Base-by-base conservation (phyloP, 805 yeast species). In the Cyberlindnera samutprakarnensis region DNA sequence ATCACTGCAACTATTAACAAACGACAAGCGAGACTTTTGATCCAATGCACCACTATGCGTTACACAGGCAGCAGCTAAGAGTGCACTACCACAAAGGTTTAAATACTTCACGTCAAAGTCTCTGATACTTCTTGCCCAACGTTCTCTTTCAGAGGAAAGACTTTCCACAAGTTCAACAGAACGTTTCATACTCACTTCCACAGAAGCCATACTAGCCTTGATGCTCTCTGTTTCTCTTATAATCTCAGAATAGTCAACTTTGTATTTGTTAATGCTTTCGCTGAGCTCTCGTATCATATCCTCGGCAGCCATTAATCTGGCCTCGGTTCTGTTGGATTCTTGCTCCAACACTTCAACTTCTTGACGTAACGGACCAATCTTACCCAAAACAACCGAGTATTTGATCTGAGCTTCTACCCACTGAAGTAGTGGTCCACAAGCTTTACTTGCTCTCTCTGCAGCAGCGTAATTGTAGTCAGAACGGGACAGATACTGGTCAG, bases 391-490 rank as follows among this genome's bases (percentile, higher is more conserved):
- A 2, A 71, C 49, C 0, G 90, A 71, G 49, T 80, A 90, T n/a
- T 67, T 61, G n/a, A 87, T 63, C 42, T 90, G 96, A 0, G 97
- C 96, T 33, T 68, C 67, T 0, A 87, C 88, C 97, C 97, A 90
- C 39, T 77, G 78, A 14, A 82, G 49, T 22, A 90, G 59, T 0
- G 97, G 97, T 0, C 96, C 97, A 60, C 96, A 86, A 0, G 96
- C 96, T 49, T 83, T 86, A 54, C 94, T 81, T 5, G 97, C 97
- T 24, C 96, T 64, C 45, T 82, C 73, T 0, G 85, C 95, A 0
- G 82, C 59, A 29, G 78, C 87, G 45, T 59, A 80, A 25, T 72
- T 84, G 51, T 71, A 88, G 31, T 73, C 79, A 0, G 76, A 70
- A 33, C 75, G 61, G 0, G 78, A 61, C 9, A 88, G 55, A 46